Percentiles rank a stretch among this genome's conserved stretches.
These are phyloP conservation scores for Capsicum pubescens DNA, from an alignment of 257 asterid species.

Conservation along the genomic window DNA sequence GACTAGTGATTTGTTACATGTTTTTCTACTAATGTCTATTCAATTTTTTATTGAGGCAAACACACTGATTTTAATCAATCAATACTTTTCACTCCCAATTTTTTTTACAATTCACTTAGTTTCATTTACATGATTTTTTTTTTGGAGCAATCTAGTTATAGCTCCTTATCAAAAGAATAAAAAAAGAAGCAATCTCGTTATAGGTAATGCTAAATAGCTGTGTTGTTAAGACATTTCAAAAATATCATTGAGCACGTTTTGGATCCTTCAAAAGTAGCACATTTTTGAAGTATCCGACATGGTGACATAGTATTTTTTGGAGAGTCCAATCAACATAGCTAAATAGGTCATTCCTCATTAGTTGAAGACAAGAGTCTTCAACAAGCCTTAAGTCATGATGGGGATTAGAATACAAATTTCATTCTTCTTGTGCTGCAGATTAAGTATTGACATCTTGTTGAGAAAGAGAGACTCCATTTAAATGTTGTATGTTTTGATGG, in stretches of 20 bases:
- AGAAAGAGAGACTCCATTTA: neutral
- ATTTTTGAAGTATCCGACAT: too few relatives aligned
- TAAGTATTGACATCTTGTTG: constrained; percentile 13
- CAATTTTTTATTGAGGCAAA: neutral
- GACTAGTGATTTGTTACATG: neutral
- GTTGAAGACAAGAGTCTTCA: neutral
- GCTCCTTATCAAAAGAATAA: too few relatives aligned
- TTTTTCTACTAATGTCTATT: neutral
- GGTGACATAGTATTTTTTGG: too few relatives aligned
- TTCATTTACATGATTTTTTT: neutral
- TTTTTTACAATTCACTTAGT: constrained; percentile 2
- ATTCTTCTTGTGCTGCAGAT: neutral
- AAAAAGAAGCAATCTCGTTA: neutral
- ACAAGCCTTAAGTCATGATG: neutral
- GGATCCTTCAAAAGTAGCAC: too few relatives aligned
- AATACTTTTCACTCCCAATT: too few relatives aligned
- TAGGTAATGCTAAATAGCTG: neutral
- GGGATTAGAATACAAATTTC: neutral
- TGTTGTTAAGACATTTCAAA: too few relatives aligned
- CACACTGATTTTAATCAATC: neutral
- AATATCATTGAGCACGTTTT: too few relatives aligned
- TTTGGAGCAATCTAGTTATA: constrained; percentile 1
- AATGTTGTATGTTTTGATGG: neutral
- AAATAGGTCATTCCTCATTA: neutral
- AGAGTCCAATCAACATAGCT: neutral